Evolutionary conservation across 805 yeast species (phyloP).

Genomic region (Saccharomycopsis sp.): DNA sequence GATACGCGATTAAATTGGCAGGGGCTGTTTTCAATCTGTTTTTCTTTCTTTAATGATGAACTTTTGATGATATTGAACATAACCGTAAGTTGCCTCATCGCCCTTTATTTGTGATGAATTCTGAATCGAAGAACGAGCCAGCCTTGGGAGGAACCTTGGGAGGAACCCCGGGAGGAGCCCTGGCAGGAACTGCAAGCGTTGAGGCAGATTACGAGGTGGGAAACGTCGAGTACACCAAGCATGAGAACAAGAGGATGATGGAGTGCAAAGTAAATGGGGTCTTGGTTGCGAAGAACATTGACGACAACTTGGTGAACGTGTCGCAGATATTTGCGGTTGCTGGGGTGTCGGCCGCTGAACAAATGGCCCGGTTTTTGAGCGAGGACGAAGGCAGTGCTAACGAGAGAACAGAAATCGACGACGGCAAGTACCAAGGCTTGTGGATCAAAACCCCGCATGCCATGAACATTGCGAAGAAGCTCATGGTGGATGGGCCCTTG

Average conservation of each 20-base stretch:
- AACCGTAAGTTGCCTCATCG: no score
- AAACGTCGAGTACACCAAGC: constrained; percentile 8
- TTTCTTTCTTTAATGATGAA: no score
- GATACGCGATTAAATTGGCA: no score
- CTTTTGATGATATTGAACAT: no score
- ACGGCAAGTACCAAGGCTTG: constrained; percentile 19
- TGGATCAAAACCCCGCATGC: constrained; percentile 18
- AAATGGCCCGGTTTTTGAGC: constrained; percentile 1
- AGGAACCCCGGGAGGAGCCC: no score
- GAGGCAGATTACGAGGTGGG: no score
- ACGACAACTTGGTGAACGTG: constrained; percentile 16
- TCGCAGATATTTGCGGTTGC: constrained; percentile 12
- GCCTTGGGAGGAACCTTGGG: no score
- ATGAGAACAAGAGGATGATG: constrained; percentile 15
- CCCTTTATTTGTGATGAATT: no score
- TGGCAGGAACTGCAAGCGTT: no score
- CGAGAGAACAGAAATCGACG: constrained; percentile 14
- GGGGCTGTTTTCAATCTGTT: no score
- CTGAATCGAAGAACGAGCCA: no score
- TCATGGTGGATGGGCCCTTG: constrained; percentile 9
- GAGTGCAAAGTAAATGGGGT: constrained; percentile 10
- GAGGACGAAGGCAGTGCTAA: not conserved
- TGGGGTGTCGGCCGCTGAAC: constrained; percentile 9
- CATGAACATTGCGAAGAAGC: constrained; percentile 5
- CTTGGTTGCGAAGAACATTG: constrained; percentile 13